Conservation (phyloP, 331 rosid genomes). For the Saraca asoca region DNA sequence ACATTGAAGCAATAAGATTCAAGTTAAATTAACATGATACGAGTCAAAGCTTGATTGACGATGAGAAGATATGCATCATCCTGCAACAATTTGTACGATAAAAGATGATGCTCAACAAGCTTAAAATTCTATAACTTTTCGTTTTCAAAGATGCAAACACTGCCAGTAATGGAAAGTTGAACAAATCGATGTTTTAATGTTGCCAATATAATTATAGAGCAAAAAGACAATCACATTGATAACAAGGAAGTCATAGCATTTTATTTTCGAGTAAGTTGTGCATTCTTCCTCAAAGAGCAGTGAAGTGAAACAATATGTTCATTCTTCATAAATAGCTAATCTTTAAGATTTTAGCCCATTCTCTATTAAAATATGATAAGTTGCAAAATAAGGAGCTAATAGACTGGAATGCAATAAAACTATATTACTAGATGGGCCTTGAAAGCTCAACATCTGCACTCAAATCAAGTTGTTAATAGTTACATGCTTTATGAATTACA, state of each 20-base stretch:
- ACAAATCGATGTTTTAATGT: not conserved
- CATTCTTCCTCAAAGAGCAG: not conserved
- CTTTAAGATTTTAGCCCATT: not conserved
- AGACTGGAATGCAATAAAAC: conserved; percentile 9
- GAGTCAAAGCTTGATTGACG: not conserved
- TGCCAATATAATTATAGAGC: conserved; percentile 12
- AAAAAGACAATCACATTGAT: not conserved
- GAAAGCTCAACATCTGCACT: too few relatives aligned
- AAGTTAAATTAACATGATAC: not conserved
- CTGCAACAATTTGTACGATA: not conserved
- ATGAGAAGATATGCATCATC: not conserved
- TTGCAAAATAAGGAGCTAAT: not conserved
- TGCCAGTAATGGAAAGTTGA: not conserved
- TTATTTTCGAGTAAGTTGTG: not conserved
- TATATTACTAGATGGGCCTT: too few relatives aligned
- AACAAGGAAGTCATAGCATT: not conserved
- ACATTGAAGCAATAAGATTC: conserved; percentile 11
- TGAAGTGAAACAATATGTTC: conserved; percentile 14
- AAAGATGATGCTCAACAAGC: not conserved
- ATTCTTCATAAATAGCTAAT: conserved; percentile 19
- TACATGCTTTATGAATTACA: conserved; percentile 6
- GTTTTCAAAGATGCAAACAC: conserved; percentile 3
- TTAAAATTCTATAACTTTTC: not conserved
- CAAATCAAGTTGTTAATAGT: too few relatives aligned
- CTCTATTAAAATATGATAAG: conserved; percentile 3